These are phyloP conservation scores for Pseudocercospora vitis DNA, from an alignment of 2,329 filamentous ascomycete genomes.

Conservation along the genomic window DNA sequence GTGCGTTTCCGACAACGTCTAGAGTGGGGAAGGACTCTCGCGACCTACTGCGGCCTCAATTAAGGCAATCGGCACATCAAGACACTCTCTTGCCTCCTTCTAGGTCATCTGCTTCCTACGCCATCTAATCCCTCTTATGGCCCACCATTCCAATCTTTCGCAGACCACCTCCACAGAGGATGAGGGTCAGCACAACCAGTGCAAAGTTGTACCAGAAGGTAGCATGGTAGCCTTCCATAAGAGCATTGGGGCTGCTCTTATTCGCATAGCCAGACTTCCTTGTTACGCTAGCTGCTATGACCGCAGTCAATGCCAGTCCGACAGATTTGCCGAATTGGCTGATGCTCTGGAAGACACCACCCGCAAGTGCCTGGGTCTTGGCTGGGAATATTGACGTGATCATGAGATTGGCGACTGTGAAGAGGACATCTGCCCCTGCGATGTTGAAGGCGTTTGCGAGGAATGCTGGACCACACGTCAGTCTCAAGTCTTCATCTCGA, in stretches of 20 bases:
- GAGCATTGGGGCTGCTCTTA: constrained; percentile 27
- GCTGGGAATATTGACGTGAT: constrained; percentile 45
- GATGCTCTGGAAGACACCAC: constrained; percentile 49
- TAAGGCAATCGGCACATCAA: too few relatives aligned
- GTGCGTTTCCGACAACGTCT: too few relatives aligned
- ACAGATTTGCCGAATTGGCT: constrained; percentile 46
- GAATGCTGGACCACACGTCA: background rate
- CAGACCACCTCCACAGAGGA: constrained; percentile 42
- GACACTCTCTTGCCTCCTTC: too few relatives aligned
- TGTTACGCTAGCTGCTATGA: constrained; percentile 38
- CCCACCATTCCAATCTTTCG: constrained; percentile 46
- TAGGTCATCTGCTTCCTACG: too few relatives aligned
- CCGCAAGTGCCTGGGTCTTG: constrained; percentile 46
- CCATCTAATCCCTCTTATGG: constrained; percentile 40
- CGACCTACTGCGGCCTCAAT: too few relatives aligned
- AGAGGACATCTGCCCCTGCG: constrained; percentile 34
- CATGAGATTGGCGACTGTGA: constrained; percentile 47
- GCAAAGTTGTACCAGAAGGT: constrained; percentile 45
- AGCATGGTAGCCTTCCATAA: constrained; percentile 44
- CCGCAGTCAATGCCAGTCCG: constrained; percentile 42
- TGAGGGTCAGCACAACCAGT: constrained; percentile 30
- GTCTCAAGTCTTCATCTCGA: background rate
- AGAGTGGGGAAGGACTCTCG: too few relatives aligned
- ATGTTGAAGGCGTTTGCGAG: background rate
- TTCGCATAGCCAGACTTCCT: constrained; percentile 24